phyloP scores from a whole-genome alignment of 2,329 filamentous ascomycete genomes.

The Colletotrichum orchidophilum region DNA sequence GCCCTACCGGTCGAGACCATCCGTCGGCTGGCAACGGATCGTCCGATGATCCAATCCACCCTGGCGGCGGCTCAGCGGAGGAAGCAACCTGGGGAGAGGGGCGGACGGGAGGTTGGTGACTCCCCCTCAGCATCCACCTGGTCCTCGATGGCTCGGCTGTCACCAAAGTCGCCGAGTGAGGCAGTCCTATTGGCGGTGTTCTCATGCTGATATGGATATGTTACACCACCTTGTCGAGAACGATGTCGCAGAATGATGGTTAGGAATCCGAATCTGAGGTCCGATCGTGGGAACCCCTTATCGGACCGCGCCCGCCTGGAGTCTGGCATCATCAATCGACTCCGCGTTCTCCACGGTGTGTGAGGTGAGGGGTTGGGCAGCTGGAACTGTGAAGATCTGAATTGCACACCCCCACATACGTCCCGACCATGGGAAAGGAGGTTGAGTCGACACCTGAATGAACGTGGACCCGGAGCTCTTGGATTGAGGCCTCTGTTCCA shows the following conservation, averaged over 20 bases:
- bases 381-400: not conserved
- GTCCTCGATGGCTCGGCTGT: not conserved
- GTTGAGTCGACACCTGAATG: not conserved
- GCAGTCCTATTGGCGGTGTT: not conserved
- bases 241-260: no score
- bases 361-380: slow-evolving; percentile 12
- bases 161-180: not conserved
- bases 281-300: not conserved
- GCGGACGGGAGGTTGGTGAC: not conserved
- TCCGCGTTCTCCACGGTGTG: slow-evolving; percentile 15
- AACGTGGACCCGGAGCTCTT: slow-evolving; percentile 18
- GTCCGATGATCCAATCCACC: slow-evolving; percentile 23
- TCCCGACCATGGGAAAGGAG: slow-evolving; percentile 17
- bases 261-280: no score
- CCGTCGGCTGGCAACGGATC: slow-evolving; percentile 26
- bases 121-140: not conserved
- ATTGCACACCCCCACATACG: slow-evolving; percentile 16
- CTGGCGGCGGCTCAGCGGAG: not conserved
- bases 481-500: not conserved
- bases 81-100: not conserved
- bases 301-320: not conserved
- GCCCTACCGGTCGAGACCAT: slow-evolving; percentile 20
- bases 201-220: not conserved
- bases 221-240: not conserved
- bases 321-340: slow-evolving; percentile 3